phyloP scores from a whole-genome alignment of 768 basidiomycete species.

The Suillus weaverae region DNA sequence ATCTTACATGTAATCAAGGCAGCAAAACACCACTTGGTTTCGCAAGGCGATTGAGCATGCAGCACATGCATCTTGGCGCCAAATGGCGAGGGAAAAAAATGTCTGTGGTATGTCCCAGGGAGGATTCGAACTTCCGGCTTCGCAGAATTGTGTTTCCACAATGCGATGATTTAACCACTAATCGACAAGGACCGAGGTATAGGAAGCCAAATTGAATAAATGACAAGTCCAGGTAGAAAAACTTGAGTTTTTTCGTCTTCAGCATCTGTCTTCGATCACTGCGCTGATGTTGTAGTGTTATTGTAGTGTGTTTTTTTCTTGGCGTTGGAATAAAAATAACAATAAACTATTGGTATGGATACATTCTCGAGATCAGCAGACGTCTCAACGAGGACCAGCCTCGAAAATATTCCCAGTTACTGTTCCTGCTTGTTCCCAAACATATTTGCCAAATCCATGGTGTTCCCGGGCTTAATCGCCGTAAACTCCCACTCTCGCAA shows the following conservation, averaged over 20 bases:
- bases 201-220: background rate
- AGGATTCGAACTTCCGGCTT: constrained; percentile 10
- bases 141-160: constrained; percentile 6
- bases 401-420: background rate
- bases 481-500: constrained; percentile 61
- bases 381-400: background rate
- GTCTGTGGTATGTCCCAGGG: constrained; percentile 8
- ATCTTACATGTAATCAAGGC: background rate
- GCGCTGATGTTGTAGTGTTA: background rate
- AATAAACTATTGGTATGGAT: background rate
- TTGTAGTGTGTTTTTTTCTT: background rate
- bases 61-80: background rate
- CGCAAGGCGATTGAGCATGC: background rate
- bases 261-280: background rate
- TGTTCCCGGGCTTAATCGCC: constrained; percentile 42
- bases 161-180: constrained; percentile 10
- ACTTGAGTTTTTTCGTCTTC: background rate
- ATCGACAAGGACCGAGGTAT: constrained; percentile 4
- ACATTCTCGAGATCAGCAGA: background rate
- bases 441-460: constrained; percentile 42
- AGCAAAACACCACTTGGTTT: background rate
- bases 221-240: background rate
- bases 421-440: constrained; percentile 10
- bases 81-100: background rate
- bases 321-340: background rate